phyloP scores from a whole-genome alignment of 1,139 yeast species.

The Sugiyamaella novakii region DNA sequence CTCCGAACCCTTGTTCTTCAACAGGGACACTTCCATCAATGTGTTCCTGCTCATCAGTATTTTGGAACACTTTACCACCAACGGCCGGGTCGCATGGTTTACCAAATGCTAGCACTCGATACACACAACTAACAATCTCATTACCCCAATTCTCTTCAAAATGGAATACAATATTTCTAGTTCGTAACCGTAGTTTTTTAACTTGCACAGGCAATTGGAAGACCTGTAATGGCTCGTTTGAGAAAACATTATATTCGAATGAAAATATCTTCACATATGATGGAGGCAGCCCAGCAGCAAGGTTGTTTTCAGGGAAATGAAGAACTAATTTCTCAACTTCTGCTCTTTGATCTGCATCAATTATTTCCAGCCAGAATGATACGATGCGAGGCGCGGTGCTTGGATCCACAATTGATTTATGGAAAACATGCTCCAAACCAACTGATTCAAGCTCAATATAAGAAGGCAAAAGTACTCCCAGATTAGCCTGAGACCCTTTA shows the following conservation, averaged over 20 bases:
- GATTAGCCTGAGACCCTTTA: slow-evolving; percentile 37
- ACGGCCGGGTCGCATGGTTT: slow-evolving; percentile 15
- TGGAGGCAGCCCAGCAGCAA: slow-evolving; percentile 23
- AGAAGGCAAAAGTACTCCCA: slow-evolving; percentile 38
- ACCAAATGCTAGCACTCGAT: slow-evolving; percentile 41
- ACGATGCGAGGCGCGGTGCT: slow-evolving; percentile 39
- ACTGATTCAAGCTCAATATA: slow-evolving; percentile 35
- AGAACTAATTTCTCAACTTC: slow-evolving; percentile 21
- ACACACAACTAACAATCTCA: slow-evolving; percentile 40
- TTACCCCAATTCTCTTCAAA: slow-evolving; percentile 43
- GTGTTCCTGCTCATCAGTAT: not conserved
- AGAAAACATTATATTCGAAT: slow-evolving; percentile 36
- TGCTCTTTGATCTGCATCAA: slow-evolving; percentile 26
- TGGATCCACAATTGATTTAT: slow-evolving; percentile 35
- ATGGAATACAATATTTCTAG: slow-evolving; percentile 31
- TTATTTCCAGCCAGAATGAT: slow-evolving; percentile 38
- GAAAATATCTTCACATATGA: slow-evolving; percentile 34
- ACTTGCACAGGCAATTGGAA: slow-evolving; percentile 36
- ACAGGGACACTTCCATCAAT: not conserved
- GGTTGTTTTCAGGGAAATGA: slow-evolving; percentile 6
- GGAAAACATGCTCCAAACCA: slow-evolving; percentile 39
- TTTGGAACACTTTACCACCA: slow-evolving; percentile 2
- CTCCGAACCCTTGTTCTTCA: slow-evolving; percentile 24
- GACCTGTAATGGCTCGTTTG: slow-evolving; percentile 36
- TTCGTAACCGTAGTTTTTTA: slow-evolving; percentile 23